phyloP scores from a whole-genome alignment of 345 rosid genomes.

The Moricandia arvensis region DNA sequence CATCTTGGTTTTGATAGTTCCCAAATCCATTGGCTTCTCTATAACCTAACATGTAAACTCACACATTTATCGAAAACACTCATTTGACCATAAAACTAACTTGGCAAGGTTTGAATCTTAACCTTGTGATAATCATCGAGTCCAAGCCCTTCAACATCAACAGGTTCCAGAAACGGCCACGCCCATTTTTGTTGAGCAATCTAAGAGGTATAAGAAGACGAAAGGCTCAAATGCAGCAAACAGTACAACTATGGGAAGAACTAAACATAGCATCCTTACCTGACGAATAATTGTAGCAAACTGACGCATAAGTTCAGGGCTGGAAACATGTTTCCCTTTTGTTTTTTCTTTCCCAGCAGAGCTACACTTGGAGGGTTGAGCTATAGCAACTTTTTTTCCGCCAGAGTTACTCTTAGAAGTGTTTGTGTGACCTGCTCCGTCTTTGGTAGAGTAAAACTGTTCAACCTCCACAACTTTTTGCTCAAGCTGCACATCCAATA shows the following conservation, averaged over 20 bases:
- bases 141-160: conserved; percentile 71
- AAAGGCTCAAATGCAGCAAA: not conserved
- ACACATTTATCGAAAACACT: not conserved
- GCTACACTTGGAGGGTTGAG: conserved; percentile 43
- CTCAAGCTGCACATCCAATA: conserved; percentile 55
- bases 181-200: conserved; percentile 77
- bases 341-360: conserved; percentile 51
- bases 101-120: not conserved
- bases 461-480: conserved; percentile 58
- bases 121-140: conserved; percentile 77
- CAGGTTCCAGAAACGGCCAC: conserved; percentile 71
- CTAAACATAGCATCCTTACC: conserved; percentile 32
- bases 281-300: conserved; percentile 52
- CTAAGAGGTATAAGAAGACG: conserved; percentile 37
- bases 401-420: conserved; percentile 45
- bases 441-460: conserved; percentile 45
- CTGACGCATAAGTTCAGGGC: conserved; percentile 60
- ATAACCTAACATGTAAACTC: conserved; percentile 50
- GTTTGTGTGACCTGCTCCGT: conserved; percentile 40
- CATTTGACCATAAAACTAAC: not conserved
- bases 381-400: conserved; percentile 49
- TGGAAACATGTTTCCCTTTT: conserved; percentile 49
- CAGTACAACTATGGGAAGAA: not conserved
- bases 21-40: conserved; percentile 81
- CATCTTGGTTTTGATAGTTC: conserved; percentile 67